A percentile compares a stretch with the other conserved stretches of the same genome.
These are phyloP conservation scores for Bothriochloa decipiens DNA, from an alignment of 176 grass and related monocot genomes.

Conservation along the genomic window DNA sequence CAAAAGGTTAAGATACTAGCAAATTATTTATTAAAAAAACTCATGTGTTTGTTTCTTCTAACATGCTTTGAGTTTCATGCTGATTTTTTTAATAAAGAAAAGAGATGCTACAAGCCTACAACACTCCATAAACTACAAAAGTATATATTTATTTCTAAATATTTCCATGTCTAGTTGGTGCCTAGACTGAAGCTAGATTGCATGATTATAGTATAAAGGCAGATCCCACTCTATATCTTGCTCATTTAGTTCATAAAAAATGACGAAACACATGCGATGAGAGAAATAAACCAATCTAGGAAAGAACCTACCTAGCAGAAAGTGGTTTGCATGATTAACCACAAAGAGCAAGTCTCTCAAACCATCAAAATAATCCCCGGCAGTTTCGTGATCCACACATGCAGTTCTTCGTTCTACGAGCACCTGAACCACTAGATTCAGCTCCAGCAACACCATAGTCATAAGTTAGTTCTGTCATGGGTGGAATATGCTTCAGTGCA, in stretches of 20 bases:
- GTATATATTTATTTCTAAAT: not conserved
- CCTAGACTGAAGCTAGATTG: not conserved
- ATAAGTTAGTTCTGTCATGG: conserved; percentile 79
- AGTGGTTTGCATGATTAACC: conserved; percentile 34
- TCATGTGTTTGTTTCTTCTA: not conserved
- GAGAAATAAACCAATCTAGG: conserved; percentile 24
- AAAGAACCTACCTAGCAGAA: conserved; percentile 37
- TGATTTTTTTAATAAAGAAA: not conserved
- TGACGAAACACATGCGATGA: not conserved
- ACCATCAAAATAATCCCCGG: conserved; percentile 55
- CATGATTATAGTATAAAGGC: not conserved
- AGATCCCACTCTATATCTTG: not conserved
- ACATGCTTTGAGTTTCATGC: not conserved
- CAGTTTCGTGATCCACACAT: conserved; percentile 66
- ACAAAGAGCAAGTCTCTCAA: conserved; percentile 22
- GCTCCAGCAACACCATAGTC: conserved; percentile 60
- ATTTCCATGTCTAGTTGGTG: not conserved
- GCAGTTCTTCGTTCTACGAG: conserved; percentile 57
- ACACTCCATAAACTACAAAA: not conserved
- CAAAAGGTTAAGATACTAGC: not conserved
- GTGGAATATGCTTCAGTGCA: conserved; percentile 76
- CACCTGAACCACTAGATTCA: conserved; percentile 34
- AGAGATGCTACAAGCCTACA: not conserved
- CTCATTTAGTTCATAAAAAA: not conserved
- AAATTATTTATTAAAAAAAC: not conserved